phyloP scores from a whole-genome alignment of 306 rosid species.

The Dicorynia guianensis region DNA sequence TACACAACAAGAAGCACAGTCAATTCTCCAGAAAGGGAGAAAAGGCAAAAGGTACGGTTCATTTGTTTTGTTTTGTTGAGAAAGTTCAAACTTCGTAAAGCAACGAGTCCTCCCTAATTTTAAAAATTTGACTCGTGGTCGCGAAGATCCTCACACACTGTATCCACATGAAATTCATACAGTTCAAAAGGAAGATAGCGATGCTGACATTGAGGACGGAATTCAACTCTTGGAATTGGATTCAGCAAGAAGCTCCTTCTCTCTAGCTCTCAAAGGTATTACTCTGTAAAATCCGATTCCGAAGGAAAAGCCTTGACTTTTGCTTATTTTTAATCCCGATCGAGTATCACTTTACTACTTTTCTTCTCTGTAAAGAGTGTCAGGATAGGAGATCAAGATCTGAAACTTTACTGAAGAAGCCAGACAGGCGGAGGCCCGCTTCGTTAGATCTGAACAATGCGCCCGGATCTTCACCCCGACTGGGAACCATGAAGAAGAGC shows the following conservation, averaged over 20 bases:
- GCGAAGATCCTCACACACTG: constrained; percentile 13
- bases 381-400: constrained; percentile 91
- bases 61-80: constrained; percentile 34
- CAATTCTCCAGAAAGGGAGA: constrained; percentile 63
- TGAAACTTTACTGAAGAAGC: constrained; percentile 69
- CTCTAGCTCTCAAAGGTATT: constrained; percentile 90
- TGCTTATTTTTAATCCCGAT: background rate
- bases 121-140: constrained; percentile 41
- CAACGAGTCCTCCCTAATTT: constrained; percentile 11
- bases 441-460: constrained; percentile 94
- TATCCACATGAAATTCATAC: constrained; percentile 38
- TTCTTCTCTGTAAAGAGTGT: constrained; percentile 60
- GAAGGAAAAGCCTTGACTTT: background rate
- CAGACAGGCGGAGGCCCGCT: constrained; percentile 84
- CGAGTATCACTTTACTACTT: background rate
- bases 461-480: constrained; percentile 76
- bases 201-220: constrained; percentile 62
- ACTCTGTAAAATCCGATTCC: background rate
- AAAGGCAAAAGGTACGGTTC: constrained; percentile 70
- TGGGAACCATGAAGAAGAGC: constrained; percentile 71
- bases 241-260: constrained; percentile 91
- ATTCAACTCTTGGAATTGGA: constrained; percentile 66
- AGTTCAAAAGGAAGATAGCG: constrained; percentile 72
- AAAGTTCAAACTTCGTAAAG: constrained; percentile 11
- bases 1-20: constrained; percentile 49